phyloP scores from a whole-genome alignment of 192 early-diverging fungal genomes.

The Lunasporangiospora selenospora region DNA sequence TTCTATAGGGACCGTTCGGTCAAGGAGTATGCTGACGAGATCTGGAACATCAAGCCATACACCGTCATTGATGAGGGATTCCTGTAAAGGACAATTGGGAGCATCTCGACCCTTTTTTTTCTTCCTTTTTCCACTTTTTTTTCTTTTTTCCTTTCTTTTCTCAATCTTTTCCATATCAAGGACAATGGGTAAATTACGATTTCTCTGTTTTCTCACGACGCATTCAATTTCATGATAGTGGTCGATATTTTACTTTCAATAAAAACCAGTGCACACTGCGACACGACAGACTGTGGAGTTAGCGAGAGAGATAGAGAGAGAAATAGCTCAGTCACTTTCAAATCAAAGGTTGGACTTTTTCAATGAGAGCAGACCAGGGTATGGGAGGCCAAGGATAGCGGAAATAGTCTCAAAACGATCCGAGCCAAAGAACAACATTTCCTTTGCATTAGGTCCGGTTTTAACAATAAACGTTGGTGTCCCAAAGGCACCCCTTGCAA shows the following conservation, averaged over 20 bases:
- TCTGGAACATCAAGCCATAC: conserved; percentile 85
- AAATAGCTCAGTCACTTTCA: conserved; percentile 8
- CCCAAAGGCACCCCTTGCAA: conserved; percentile 54
- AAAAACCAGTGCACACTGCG: too few species aligned
- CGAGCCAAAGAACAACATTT: conserved; percentile 64
- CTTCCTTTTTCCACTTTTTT: background rate
- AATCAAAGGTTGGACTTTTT: conserved; percentile 28
- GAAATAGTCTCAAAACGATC: conserved; percentile 56
- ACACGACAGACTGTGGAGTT: too few species aligned
- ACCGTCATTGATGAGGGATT: conserved; percentile 39
- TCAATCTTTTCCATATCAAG: too few species aligned
- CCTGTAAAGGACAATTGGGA: conserved; percentile 4
- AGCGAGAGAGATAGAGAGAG: too few species aligned
- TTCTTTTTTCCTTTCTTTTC: background rate
- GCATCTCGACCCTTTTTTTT: background rate
- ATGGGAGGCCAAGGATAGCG: conserved; percentile 34
- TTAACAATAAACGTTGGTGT: conserved; percentile 60
- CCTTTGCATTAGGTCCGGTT: conserved; percentile 29
- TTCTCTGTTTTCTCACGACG: too few species aligned
- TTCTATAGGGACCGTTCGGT: conserved; percentile 73
- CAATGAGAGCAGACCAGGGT: conserved; percentile 16
- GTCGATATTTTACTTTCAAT: too few species aligned
- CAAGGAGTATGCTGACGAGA: conserved; percentile 90
- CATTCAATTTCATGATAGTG: too few species aligned
- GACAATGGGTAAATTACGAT: too few species aligned